Evolutionary conservation across 1,139 yeast genomes (phyloP), one percentile per base, ranked within the genome.

Genomic region (Scheffersomyces segobiensis): DNA sequence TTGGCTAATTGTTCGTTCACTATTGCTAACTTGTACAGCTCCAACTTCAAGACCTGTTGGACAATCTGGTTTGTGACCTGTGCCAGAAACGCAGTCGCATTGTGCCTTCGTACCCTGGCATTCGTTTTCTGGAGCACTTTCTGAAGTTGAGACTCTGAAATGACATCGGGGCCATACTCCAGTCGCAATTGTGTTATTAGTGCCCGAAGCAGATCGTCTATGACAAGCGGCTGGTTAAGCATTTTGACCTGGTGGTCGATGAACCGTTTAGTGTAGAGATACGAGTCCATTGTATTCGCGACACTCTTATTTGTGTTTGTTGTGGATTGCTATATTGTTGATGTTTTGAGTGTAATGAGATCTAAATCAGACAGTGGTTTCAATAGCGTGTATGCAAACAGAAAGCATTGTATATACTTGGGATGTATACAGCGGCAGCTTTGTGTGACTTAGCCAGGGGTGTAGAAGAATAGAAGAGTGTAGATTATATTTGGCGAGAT

Each of bases 41-140:
- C 83, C 56, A 71, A 65, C 64, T 74, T 74, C 20, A 75, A 53
- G 14, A 79, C 65, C 60, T 79, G 83, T 57, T 73, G 76, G 12
- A 73, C 72, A 1, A 78, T 71, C 57, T 77, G 81, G 60, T 73
- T 72, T 14, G 73, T 69, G n/a, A 73, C 70, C 59, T 76, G 79
- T 17, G 68, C 58, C 49, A 70, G 63, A 62, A 73, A 79, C 53
- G 66, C 60, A 55, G 65, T 69, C 50, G 72, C 59, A 57, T 76
- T 74, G 60, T 76, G 76, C 22, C 77, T 61, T 55, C 66, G 69
- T 12, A 79, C 62, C 50, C 65, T 65, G 17, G 67, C 58, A 58
- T 78, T 78, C 54, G 75, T 64, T 58, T 71, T 70, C 59, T 65
- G 63, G 12, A 79, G 53, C 1, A 70, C 66, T 50, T 65, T 61